Evolutionary conservation across 805 yeast genomes (phyloP).

Genomic region (Candida tibetensis): DNA sequence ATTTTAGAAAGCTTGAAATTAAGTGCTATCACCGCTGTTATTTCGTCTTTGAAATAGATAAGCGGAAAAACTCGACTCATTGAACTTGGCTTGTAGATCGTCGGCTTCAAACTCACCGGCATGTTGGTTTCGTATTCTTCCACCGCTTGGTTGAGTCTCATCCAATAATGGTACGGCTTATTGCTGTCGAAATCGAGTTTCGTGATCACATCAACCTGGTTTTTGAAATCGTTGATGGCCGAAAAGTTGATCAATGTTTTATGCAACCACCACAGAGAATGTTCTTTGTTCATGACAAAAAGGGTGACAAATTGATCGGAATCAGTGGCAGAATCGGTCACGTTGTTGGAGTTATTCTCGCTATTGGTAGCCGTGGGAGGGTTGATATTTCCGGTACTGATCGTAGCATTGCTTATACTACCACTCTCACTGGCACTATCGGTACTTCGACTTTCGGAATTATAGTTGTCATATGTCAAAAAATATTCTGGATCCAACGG

Average conservation of each 20-base stretch:
- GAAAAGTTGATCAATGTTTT: constrained; percentile 27
- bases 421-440: neutral
- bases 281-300: constrained; percentile 11
- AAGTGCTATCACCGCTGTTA: constrained; percentile 30
- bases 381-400: neutral
- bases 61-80: constrained; percentile 26
- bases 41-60: constrained; percentile 35
- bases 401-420: neutral
- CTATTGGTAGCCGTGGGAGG: neutral
- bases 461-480: constrained; percentile 11
- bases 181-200: constrained; percentile 24
- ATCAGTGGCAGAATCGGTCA: constrained; percentile 6
- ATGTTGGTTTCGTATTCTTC: constrained; percentile 28
- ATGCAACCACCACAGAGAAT: constrained; percentile 37
- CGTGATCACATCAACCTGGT: constrained; percentile 24
- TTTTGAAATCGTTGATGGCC: constrained; percentile 28
- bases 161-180: constrained; percentile 25
- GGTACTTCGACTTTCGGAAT: neutral
- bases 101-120: constrained; percentile 32
- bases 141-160: constrained; percentile 20
- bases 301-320: constrained; percentile 3
- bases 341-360: constrained; percentile 9
- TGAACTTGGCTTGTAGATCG: constrained; percentile 27
- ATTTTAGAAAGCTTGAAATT: constrained; percentile 30
- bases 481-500: constrained; percentile 31